A percentile compares a stretch with the other conserved stretches of the same genome.
These are phyloP conservation scores for Blastobotrys elegans DNA, from an alignment of 1,139 yeast genomes.

Conservation along the genomic window DNA sequence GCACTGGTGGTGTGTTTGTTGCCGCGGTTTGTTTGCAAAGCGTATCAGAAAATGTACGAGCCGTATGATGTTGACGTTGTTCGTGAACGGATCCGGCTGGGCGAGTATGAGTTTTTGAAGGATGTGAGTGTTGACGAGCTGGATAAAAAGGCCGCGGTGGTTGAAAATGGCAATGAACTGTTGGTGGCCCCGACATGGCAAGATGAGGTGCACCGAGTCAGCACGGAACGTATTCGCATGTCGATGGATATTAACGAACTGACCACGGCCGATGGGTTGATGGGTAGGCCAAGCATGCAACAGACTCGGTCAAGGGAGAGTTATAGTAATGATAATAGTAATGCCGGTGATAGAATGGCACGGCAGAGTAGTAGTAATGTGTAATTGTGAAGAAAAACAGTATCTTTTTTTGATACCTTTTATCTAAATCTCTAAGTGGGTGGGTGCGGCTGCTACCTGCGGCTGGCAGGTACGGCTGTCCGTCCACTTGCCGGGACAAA, in stretches of 20 bases:
- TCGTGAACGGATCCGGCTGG: constrained; percentile 49
- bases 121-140: constrained; percentile 10
- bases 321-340: no score
- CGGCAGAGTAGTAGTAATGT: background rate
- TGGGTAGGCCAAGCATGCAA: constrained; percentile 2
- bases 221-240: constrained; percentile 17
- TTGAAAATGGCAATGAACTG: background rate
- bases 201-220: constrained; percentile 17
- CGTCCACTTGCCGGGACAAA: no score
- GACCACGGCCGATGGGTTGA: constrained; percentile 18
- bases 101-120: constrained; percentile 18
- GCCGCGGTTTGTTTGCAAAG: constrained; percentile 70
- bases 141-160: constrained; percentile 8
- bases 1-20: constrained; percentile 68
- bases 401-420: no score
- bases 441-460: no score
- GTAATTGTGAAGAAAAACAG: no score
- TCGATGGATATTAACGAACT: constrained; percentile 18
- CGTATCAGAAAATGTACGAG: constrained; percentile 51
- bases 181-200: constrained; percentile 5
- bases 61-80: constrained; percentile 84
- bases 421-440: no score
- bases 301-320: background rate
- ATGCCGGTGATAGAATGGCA: background rate
- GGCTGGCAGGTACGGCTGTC: no score